Evolutionary conservation across 129 eudicot genomes (phyloP).

Genomic region (Solidago caesia): DNA sequence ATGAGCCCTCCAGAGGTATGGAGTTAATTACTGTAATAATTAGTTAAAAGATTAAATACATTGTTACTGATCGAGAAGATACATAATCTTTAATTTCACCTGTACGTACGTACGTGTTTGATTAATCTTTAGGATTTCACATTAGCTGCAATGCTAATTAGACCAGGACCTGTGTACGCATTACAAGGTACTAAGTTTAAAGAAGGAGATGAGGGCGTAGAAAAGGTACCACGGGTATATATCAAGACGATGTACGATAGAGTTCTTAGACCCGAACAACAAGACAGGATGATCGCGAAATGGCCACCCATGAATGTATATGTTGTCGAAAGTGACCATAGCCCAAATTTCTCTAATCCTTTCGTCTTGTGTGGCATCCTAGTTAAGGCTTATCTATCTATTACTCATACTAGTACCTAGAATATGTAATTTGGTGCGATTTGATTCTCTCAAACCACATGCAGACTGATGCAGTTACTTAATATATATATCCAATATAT

Average conservation of each 20-base stretch:
- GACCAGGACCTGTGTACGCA: constrained; percentile 62
- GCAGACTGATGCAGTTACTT: too few species aligned
- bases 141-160: constrained; percentile 61
- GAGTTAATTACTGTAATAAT: not conserved
- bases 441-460: not conserved
- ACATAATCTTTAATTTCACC: not conserved
- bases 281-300: constrained; percentile 62
- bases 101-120: not conserved
- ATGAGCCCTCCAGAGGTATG: constrained; percentile 72
- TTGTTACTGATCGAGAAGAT: not conserved
- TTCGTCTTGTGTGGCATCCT: constrained; percentile 62
- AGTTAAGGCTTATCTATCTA: constrained; percentile 43
- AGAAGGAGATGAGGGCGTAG: constrained; percentile 37
- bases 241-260: constrained; percentile 54
- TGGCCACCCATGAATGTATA: constrained; percentile 67
- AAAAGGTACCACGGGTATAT: constrained; percentile 56
- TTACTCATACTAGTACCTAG: not conserved
- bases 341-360: constrained; percentile 75
- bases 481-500: too few species aligned
- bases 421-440: not conserved
- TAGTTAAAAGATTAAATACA: not conserved
- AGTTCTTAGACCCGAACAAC: constrained; percentile 63
- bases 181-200: constrained; percentile 38
- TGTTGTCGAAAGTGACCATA: constrained; percentile 71
- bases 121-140: constrained; percentile 48